Evolutionary conservation across 805 yeast genomes (phyloP).

Genomic region (Candida ortonii): DNA sequence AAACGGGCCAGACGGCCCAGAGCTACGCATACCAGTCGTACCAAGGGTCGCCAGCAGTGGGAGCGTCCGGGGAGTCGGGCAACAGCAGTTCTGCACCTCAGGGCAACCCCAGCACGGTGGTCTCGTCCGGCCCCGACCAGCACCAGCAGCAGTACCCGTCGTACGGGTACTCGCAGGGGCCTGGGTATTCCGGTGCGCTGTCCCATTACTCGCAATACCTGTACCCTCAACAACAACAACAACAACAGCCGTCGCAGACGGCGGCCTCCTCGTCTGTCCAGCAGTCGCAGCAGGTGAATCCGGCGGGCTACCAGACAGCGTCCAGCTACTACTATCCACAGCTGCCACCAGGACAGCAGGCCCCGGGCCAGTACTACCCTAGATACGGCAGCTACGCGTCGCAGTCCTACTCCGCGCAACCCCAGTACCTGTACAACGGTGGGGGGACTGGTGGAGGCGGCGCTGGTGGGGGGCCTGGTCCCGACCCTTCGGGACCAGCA

Average conservation of each 20-base stretch:
- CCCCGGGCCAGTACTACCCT: constrained; percentile 15
- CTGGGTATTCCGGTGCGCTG: no score
- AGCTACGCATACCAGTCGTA: constrained; percentile 9
- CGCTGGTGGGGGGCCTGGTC: constrained; percentile 8
- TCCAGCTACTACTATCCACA: constrained; percentile 14
- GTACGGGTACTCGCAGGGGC: no score
- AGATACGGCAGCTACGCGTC: constrained; percentile 18
- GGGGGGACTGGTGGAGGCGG: no score
- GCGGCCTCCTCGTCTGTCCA: no score
- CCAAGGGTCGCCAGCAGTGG: constrained; percentile 6
- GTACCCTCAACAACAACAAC: constrained; percentile 7
- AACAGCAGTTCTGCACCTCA: constrained; percentile 10
- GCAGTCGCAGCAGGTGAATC: constrained; percentile 15
- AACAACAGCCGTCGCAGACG: constrained; percentile 16
- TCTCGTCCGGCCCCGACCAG: constrained; percentile 3
- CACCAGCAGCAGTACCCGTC: constrained; percentile 9
- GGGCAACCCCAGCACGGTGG: no score
- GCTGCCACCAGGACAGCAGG: constrained; percentile 13
- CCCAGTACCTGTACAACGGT: constrained; percentile 14
- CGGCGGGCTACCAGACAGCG: constrained; percentile 9
- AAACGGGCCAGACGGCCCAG: constrained; percentile 6
- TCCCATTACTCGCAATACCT: no score
- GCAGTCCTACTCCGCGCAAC: constrained; percentile 15
- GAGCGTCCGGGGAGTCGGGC: no score
- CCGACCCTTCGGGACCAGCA: constrained; percentile 6